Evolutionary conservation across 768 basidiomycete genomes (phyloP).

Genomic region (Tylopilus vinaceipallidus): DNA sequence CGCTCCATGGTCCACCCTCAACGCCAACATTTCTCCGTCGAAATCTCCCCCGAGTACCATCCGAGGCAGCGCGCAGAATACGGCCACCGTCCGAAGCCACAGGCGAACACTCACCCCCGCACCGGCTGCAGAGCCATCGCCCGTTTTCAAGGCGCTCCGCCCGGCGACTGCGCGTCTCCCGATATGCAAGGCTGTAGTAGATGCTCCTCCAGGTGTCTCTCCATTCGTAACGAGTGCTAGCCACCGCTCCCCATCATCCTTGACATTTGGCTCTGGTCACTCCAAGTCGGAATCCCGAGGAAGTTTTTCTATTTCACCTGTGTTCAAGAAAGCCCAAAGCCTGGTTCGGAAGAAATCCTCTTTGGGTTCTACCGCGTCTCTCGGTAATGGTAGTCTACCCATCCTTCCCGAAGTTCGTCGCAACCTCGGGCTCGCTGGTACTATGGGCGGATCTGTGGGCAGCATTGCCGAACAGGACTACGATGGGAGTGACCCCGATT

Average conservation of each 20-base stretch:
- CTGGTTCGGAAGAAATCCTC: constrained; percentile 27
- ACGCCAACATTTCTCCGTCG: constrained; percentile 38
- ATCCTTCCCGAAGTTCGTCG: constrained; percentile 52
- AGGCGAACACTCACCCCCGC: constrained; percentile 57
- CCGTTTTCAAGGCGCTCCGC: constrained; percentile 57
- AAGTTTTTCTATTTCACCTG: constrained; percentile 29
- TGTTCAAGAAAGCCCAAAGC: constrained; percentile 33
- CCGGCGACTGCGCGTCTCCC: constrained; percentile 41
- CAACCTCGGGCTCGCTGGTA: constrained; percentile 62
- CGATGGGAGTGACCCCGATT: constrained; percentile 64
- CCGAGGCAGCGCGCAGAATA: constrained; percentile 25
- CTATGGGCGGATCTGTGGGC: constrained; percentile 60
- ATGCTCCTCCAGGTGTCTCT: constrained; percentile 24
- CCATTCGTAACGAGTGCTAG: constrained; percentile 22
- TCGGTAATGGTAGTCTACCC: constrained; percentile 30
- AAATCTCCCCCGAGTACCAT: constrained; percentile 28
- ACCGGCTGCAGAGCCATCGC: constrained; percentile 55
- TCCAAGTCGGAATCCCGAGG: constrained; percentile 30
- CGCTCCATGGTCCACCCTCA: constrained; percentile 57
- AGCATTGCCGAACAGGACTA: constrained; percentile 45
- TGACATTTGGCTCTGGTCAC: constrained; percentile 38
- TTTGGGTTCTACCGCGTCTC: constrained; percentile 12
- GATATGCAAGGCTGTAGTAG: constrained; percentile 16
- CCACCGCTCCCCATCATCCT: constrained; percentile 30
- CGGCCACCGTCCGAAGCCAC: constrained; percentile 35